Percentiles rank a stretch among this genome's conserved stretches.
Evolutionary conservation across 805 yeast genomes (phyloP).

Genomic region (Wilhelminamyces savonicus): DNA sequence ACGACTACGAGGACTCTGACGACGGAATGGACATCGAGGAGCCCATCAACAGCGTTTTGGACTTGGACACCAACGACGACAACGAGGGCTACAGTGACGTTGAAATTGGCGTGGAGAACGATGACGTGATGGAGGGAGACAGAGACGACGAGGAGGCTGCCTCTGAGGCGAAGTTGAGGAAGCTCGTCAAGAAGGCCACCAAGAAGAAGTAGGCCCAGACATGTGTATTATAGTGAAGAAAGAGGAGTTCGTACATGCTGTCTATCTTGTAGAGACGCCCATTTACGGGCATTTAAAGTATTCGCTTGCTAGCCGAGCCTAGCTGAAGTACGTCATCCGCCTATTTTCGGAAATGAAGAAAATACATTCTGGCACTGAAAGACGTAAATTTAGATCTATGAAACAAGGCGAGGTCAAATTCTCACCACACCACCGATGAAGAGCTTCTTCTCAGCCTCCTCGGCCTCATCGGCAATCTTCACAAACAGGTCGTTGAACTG

Average conservation of each 20-base stretch:
- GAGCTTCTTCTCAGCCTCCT: conserved; percentile 16
- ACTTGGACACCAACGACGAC: conserved; percentile 1
- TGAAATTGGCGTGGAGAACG: conserved; percentile 12
- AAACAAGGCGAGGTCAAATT: no score
- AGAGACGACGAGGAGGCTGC: conserved; percentile 11
- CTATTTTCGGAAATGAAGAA: no score
- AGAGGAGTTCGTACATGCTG: no score
- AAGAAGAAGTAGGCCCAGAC: no score
- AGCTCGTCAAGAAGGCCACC: conserved; percentile 17
- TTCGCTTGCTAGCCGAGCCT: no score
- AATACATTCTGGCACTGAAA: no score
- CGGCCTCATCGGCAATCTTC: conserved; percentile 12
- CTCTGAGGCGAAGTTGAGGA: conserved; percentile 12
- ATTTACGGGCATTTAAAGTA: no score
- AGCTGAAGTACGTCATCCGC: no score
- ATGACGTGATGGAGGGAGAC: conserved; percentile 8
- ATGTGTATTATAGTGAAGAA: no score
- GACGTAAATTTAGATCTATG: no score
- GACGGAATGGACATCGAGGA: conserved; percentile 4
- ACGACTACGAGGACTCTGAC: conserved; percentile 4
- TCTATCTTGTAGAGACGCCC: no score
- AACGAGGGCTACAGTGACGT: conserved; percentile 10
- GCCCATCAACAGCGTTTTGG: no score
- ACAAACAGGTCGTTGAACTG: conserved; percentile 15
- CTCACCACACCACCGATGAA: conserved; percentile 22